A percentile compares a stretch with the other conserved stretches of the same genome.
These are phyloP conservation scores for Heliocybe sulcata DNA, from an alignment of 1,284 basidiomycete species.

Conservation along the genomic window DNA sequence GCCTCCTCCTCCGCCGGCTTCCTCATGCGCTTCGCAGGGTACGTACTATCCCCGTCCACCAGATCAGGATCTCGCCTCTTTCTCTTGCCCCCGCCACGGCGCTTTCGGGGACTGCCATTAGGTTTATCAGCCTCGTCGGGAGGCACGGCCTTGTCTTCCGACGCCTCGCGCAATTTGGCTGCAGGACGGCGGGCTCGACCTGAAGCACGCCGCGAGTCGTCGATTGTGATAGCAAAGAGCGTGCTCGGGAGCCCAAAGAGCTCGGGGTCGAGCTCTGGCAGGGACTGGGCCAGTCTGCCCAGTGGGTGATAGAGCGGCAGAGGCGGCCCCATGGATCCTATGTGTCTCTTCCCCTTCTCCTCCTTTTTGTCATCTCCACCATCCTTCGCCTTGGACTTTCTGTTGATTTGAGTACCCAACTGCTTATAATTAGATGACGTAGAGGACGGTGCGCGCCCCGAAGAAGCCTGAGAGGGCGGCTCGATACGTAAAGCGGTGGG, in stretches of 20 bases:
- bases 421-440: background rate
- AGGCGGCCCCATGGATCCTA: conserved; percentile 27
- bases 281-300: conserved; percentile 54
- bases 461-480: background rate
- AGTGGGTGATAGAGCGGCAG: conserved; percentile 66
- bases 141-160: conserved; percentile 15
- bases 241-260: conserved; percentile 36
- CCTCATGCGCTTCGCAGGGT: conserved; percentile 63
- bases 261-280: conserved; percentile 56
- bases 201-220: conserved; percentile 34
- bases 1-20: conserved; percentile 25
- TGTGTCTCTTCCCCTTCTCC: conserved; percentile 2
- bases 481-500: conserved; percentile 14
- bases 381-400: background rate
- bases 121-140: conserved; percentile 18
- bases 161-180: conserved; percentile 40
- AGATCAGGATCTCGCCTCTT: conserved; percentile 55
- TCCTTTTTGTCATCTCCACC: background rate
- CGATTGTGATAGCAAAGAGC: conserved; percentile 24
- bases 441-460: conserved; percentile 3
- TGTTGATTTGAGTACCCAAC: conserved; percentile 3
- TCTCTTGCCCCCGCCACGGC: conserved; percentile 37
- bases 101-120: conserved; percentile 29
- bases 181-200: conserved; percentile 42
- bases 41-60: conserved; percentile 57